Percentiles rank a stretch among this genome's conserved stretches.
phyloP scores from a whole-genome alignment of 257 asterid genomes.

The Coffea canephora region DNA sequence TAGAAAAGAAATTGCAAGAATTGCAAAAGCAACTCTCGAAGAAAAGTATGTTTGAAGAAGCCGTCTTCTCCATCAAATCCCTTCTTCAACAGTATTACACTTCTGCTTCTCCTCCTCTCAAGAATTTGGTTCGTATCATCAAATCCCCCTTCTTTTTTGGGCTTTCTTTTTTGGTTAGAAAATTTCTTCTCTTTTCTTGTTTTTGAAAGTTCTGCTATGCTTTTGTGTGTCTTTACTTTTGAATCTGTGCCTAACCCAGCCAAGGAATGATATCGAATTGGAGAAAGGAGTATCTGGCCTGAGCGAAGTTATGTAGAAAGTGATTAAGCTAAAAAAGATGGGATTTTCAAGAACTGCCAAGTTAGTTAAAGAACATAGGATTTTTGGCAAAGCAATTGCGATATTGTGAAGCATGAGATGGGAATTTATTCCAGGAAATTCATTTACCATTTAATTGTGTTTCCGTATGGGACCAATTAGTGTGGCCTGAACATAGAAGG shows the following conservation, averaged over 20 bases:
- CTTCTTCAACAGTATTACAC: conserved; percentile 68
- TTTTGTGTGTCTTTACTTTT: not conserved
- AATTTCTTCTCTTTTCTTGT: not conserved
- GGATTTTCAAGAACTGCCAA: not conserved
- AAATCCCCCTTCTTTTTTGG: not conserved
- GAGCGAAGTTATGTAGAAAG: not conserved
- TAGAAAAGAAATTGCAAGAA: conserved; percentile 59
- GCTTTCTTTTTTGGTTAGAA: not conserved
- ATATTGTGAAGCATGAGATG: not conserved
- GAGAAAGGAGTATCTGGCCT: not conserved
- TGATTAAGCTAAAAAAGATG: not conserved
- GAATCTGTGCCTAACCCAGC: not conserved
- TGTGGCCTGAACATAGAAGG: not conserved
- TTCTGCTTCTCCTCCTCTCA: conserved; percentile 69
- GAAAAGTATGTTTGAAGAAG: conserved; percentile 77
- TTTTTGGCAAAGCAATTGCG: not conserved
- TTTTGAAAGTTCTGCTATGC: too few relatives aligned
- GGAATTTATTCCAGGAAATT: not conserved
- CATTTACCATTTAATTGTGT: not conserved
- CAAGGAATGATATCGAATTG: not conserved
- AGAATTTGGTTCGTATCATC: conserved; percentile 45
- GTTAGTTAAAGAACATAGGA: not conserved
- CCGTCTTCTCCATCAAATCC: conserved; percentile 63
- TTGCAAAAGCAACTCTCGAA: conserved; percentile 76
- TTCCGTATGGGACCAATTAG: not conserved